A percentile compares a stretch with the other conserved stretches of the same genome.
Evolutionary conservation across 2,329 filamentous ascomycete genomes (phyloP).

Genomic region (Fusarium vanettenii): DNA sequence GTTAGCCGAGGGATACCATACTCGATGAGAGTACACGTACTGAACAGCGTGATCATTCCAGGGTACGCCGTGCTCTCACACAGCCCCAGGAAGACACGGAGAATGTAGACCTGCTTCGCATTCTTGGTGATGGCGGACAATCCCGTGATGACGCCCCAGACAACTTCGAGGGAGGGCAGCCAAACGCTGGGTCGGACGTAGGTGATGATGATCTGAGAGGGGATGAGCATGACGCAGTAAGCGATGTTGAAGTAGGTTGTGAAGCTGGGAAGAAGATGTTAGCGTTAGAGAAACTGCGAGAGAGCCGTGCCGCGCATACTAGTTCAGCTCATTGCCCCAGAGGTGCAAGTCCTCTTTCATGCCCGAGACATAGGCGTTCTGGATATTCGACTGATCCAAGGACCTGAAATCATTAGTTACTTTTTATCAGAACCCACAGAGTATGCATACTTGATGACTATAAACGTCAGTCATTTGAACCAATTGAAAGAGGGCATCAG

Average conservation of each 20-base stretch:
- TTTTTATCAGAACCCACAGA: neutral
- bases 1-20: neutral
- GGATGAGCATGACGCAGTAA: conserved; percentile 62
- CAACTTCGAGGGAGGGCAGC: conserved; percentile 51
- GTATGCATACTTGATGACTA: conserved; percentile 8
- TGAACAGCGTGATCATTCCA: conserved; percentile 51
- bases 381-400: conserved; percentile 53
- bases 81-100: conserved; percentile 56
- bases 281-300: neutral
- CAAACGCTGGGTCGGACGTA: conserved; percentile 52
- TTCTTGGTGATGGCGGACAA: conserved; percentile 49
- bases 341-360: conserved; percentile 52
- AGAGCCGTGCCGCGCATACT: neutral
- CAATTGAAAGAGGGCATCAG: neutral
- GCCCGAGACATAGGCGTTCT: conserved; percentile 52
- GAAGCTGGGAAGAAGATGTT: conserved; percentile 31
- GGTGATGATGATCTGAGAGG: conserved; percentile 53
- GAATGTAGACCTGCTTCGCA: conserved; percentile 47
- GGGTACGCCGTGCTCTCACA: conserved; percentile 51
- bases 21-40: conserved; percentile 3
- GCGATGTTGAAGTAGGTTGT: conserved; percentile 67
- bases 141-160: conserved; percentile 43
- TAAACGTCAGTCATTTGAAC: neutral
- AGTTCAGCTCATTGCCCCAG: conserved; percentile 38
- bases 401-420: neutral